Evolutionary conservation across 1,284 basidiomycete genomes (phyloP).

Genomic region (Ceratobasidium sp.): DNA sequence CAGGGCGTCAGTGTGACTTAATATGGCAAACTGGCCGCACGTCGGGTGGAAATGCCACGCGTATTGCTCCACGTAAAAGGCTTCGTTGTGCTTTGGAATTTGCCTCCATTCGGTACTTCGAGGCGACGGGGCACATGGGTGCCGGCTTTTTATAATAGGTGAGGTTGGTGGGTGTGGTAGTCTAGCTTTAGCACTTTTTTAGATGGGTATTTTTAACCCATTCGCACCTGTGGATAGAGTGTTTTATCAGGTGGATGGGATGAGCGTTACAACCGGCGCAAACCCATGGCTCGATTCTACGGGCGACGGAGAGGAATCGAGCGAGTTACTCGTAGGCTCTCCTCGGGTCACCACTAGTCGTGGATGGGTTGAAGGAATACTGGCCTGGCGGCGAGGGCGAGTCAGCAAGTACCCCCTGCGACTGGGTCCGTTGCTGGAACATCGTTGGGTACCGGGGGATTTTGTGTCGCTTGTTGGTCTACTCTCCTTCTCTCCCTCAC

Average conservation of each 20-base stretch:
- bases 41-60: too few species aligned
- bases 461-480: slow-evolving; percentile 1
- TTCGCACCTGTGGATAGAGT: background rate
- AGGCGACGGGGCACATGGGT: too few species aligned
- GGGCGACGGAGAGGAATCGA: background rate
- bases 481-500: background rate
- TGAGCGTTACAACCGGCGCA: background rate
- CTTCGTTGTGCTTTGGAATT: too few species aligned
- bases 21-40: too few species aligned
- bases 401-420: background rate
- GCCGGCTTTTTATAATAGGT: too few species aligned
- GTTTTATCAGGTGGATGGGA: background rate
- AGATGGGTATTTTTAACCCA: background rate
- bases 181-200: too few species aligned
- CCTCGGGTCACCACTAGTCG: background rate
- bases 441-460: slow-evolving; percentile 2
- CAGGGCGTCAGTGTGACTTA: too few species aligned
- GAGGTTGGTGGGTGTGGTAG: too few species aligned
- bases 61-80: too few species aligned
- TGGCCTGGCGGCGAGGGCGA: background rate
- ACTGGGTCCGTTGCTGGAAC: background rate
- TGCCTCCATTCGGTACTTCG: too few species aligned
- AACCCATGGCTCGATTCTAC: background rate
- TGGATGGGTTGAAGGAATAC: too few species aligned
- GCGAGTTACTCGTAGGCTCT: background rate